Percentiles rank a stretch among this genome's conserved stretches.
Conservation (phyloP, 2,329 filamentous ascomycete species). For the Fusarium solani-melongenae region DNA sequence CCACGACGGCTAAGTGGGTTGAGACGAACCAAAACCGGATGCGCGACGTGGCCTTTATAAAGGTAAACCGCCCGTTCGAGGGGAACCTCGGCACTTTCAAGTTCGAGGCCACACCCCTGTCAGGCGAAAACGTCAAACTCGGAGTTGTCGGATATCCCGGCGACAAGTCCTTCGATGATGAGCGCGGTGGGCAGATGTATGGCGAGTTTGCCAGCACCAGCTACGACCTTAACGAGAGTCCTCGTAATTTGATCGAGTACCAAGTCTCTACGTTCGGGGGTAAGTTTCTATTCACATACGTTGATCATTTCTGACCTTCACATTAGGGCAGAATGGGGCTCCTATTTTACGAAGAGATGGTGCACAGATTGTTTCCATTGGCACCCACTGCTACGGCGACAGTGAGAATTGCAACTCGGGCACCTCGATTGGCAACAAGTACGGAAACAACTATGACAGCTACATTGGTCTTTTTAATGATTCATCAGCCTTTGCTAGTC, state of each 20-base stretch:
- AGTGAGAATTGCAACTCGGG: conserved; percentile 39
- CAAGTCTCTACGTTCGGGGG: conserved; percentile 43
- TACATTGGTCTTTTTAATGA: conserved; percentile 26
- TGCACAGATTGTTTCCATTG: conserved; percentile 33
- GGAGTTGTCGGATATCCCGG: conserved; percentile 51
- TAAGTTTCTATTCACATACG: conserved; percentile 2
- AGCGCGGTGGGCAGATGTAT: conserved; percentile 49
- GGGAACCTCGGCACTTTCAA: conserved; percentile 38
- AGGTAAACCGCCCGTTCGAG: conserved; percentile 37
- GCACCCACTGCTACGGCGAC: conserved; percentile 44
- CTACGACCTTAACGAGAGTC: conserved; percentile 37
- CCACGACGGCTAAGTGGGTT: conserved; percentile 40
- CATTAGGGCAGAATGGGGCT: conserved; percentile 43
- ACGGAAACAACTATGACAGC: conserved; percentile 38
- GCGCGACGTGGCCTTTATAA: conserved; percentile 42
- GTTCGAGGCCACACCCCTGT: conserved; percentile 28
- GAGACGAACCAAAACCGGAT: conserved; percentile 13
- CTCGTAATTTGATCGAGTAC: conserved; percentile 46
- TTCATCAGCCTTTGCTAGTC: not conserved
- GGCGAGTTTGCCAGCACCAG: conserved; percentile 40
- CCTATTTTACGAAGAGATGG: conserved; percentile 35
- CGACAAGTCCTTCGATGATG: conserved; percentile 34
- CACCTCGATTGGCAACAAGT: conserved; percentile 35
- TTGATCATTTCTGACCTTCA: not conserved
- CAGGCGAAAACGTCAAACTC: conserved; percentile 11